Conservation (phyloP, 257 asterid genomes). For the Solanum chaucha region DNA sequence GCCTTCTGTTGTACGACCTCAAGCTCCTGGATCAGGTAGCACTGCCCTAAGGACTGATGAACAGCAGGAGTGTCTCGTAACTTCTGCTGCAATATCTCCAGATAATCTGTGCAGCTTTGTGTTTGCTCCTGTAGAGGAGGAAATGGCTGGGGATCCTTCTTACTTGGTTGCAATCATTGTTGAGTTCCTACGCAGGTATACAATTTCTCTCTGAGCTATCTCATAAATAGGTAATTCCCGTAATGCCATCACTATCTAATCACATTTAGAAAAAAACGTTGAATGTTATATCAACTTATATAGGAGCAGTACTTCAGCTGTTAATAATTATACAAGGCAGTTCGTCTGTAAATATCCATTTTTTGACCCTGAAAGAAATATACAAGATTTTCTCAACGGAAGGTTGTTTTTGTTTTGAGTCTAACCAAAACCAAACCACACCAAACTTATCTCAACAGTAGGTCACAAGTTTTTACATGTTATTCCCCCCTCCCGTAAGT, state of each 20-base stretch:
- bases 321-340: not conserved
- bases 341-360: not conserved
- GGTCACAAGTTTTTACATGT: not conserved
- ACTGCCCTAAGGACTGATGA: slow-evolving; percentile 38
- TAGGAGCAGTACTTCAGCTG: not conserved
- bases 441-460: not conserved
- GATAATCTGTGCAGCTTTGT: slow-evolving; percentile 55
- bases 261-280: not conserved
- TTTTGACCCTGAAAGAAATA: not conserved
- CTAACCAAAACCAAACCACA: not conserved
- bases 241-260: not conserved
- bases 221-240: not conserved
- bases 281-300: not conserved
- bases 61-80: slow-evolving; percentile 34
- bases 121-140: slow-evolving; percentile 77
- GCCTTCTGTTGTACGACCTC: slow-evolving; percentile 35
- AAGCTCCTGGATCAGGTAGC: slow-evolving; percentile 23
- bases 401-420: not conserved
- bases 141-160: slow-evolving; percentile 82
- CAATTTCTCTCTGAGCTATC: not conserved
- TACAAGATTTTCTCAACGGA: not conserved
- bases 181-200: slow-evolving; percentile 87
- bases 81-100: slow-evolving; percentile 72
- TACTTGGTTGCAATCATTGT: slow-evolving; percentile 68
- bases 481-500: not conserved